These are phyloP conservation scores for Cercophora newfieldiana DNA, from an alignment of 495 filamentous ascomycete genomes.

Conservation along the genomic window DNA sequence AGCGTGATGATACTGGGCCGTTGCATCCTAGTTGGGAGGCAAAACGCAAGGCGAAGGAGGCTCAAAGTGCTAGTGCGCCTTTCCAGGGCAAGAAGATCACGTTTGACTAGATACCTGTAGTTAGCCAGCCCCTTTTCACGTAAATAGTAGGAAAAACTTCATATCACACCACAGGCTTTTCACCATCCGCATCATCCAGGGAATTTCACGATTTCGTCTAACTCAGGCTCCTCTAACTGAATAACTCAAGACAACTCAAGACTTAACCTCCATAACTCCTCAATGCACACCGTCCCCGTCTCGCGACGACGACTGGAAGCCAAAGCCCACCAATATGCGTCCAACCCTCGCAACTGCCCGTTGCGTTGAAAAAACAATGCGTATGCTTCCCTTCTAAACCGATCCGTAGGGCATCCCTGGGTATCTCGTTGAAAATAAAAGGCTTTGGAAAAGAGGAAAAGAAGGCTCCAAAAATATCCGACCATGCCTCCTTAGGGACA, in stretches of 20 bases:
- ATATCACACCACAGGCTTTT: not conserved
- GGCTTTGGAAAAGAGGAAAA: not conserved
- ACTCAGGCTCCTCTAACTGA: no score
- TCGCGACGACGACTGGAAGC: not conserved
- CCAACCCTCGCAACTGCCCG: not conserved
- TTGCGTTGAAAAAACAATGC: not conserved
- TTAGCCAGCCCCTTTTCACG: not conserved
- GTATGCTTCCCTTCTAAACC: not conserved
- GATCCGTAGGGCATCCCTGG: not conserved
- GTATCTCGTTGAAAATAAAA: not conserved
- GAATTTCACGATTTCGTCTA: no score
- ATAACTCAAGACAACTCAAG: not conserved
- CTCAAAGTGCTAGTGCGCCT: constrained; percentile 52
- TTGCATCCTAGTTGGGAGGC: constrained; percentile 96
- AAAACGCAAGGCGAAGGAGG: constrained; percentile 80
- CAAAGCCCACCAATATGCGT: not conserved
- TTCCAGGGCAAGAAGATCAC: constrained; percentile 88
- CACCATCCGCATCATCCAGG: no score
- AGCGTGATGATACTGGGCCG: constrained; percentile 60
- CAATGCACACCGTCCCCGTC: not conserved
- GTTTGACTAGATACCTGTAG: constrained; percentile 63
- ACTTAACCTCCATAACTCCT: not conserved
- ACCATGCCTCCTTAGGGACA: not conserved
- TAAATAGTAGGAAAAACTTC: not conserved
- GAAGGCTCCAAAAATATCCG: not conserved